Percentiles rank a stretch among this genome's conserved stretches.
These are phyloP conservation scores for Termitomyces titanicus DNA, from an alignment of 768 basidiomycete genomes.

Conservation along the genomic window DNA sequence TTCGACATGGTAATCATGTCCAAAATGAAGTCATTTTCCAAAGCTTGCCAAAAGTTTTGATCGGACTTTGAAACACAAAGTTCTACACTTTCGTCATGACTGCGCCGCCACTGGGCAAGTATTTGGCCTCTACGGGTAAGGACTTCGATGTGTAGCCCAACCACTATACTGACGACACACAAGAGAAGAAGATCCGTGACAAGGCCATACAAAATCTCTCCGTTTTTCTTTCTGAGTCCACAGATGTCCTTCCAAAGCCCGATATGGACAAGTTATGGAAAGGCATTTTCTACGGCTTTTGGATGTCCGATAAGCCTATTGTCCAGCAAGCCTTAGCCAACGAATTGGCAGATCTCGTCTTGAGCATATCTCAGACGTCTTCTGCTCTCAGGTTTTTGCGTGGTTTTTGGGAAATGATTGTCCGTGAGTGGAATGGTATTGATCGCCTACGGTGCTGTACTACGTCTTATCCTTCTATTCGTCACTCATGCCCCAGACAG, in stretches of 20 bases:
- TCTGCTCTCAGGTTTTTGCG: slow-evolving; percentile 73
- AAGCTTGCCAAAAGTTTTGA: not conserved
- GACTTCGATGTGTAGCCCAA: not conserved
- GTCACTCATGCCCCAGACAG: slow-evolving; percentile 34
- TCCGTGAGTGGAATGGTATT: slow-evolving; percentile 92
- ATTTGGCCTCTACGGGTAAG: slow-evolving; percentile 88
- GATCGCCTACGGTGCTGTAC: slow-evolving; percentile 77
- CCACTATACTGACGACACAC: slow-evolving; percentile 17
- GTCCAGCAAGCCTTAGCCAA: slow-evolving; percentile 90
- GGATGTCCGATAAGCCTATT: slow-evolving; percentile 99
- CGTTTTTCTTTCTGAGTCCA: slow-evolving; percentile 68
- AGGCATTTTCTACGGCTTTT: slow-evolving; percentile 97
- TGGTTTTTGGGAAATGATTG: slow-evolving; percentile 89
- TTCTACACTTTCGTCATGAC: slow-evolving; percentile 12
- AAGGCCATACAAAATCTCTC: slow-evolving; percentile 81
- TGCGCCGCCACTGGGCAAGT: slow-evolving; percentile 78
- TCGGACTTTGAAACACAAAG: not conserved
- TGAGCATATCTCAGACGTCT: slow-evolving; percentile 56
- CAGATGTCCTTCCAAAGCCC: slow-evolving; percentile 55
- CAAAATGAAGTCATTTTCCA: too few relatives aligned
- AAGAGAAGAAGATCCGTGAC: slow-evolving; percentile 92
- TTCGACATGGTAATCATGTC: slow-evolving; percentile 51
- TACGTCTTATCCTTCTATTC: not conserved
- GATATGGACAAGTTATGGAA: slow-evolving; percentile 97
- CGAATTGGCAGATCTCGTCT: slow-evolving; percentile 78